Conservation (phyloP, 495 filamentous ascomycete genomes). For the Podospora comata region DNA sequence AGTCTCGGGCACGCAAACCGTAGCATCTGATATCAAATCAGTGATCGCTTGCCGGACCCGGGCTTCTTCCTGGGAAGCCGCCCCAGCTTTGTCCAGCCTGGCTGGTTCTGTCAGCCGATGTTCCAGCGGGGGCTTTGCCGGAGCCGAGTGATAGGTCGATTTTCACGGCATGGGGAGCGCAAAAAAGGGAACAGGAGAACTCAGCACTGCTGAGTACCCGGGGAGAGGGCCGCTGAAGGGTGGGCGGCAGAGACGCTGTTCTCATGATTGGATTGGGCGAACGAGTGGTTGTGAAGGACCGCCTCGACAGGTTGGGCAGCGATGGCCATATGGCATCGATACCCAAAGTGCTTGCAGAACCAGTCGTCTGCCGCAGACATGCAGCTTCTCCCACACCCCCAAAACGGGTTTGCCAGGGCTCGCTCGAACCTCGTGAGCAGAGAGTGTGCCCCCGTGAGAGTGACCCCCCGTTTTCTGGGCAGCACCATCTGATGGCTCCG, state of each 20-base stretch:
- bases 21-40: constrained; percentile 34
- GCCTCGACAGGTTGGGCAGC: constrained; percentile 39
- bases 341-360: constrained; percentile 33
- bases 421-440: constrained; percentile 28
- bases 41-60: constrained; percentile 23
- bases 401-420: constrained; percentile 26
- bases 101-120: constrained; percentile 7
- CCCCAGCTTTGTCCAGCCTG: constrained; percentile 13
- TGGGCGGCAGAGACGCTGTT: constrained; percentile 14
- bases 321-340: constrained; percentile 35
- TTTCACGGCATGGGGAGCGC: constrained; percentile 3
- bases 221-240: constrained; percentile 13
- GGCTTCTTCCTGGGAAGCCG: constrained; percentile 15
- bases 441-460: constrained; percentile 18
- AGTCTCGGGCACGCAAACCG: constrained; percentile 17
- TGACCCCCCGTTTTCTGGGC: constrained; percentile 18
- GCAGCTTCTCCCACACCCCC: constrained; percentile 31
- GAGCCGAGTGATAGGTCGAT: constrained; percentile 2
- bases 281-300: constrained; percentile 33
- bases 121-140: constrained; percentile 22
- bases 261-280: constrained; percentile 30
- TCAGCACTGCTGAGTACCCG: constrained; percentile 13
- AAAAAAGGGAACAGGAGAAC: constrained; percentile 14
- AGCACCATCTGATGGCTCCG: constrained; percentile 19
- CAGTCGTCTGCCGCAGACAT: constrained; percentile 32